Conservation (phyloP, 768 basidiomycete genomes). For the Pleurotus salmoneostramineus region DNA sequence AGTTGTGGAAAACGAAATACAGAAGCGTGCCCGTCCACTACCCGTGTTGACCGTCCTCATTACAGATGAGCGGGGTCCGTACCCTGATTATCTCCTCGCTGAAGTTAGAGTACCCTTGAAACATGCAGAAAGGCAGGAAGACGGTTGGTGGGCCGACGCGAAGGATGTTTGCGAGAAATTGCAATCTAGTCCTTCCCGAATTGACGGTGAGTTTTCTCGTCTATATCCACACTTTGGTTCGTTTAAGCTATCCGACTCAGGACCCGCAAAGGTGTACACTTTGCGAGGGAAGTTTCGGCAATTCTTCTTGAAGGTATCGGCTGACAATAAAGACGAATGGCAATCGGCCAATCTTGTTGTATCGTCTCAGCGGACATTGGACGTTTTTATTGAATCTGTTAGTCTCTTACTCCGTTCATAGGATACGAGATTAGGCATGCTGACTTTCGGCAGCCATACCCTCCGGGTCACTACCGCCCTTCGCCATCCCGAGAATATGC, state of each 20-base stretch:
- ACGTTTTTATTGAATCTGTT: conserved; percentile 58
- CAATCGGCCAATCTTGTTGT: conserved; percentile 56
- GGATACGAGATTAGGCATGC: background rate
- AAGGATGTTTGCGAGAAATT: conserved; percentile 54
- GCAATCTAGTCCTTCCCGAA: conserved; percentile 58
- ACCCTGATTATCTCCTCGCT: conserved; percentile 53
- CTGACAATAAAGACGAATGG: conserved; percentile 46
- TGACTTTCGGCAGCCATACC: conserved; percentile 1
- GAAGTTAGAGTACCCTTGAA: conserved; percentile 64
- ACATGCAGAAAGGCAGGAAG: conserved; percentile 39
- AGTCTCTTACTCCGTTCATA: conserved; percentile 15
- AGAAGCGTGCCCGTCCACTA: conserved; percentile 17
- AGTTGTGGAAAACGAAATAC: background rate
- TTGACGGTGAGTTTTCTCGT: conserved; percentile 51
- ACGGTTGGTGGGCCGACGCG: conserved; percentile 72
- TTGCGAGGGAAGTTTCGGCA: conserved; percentile 68
- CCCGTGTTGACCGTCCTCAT: conserved; percentile 69
- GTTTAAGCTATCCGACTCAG: conserved; percentile 24
- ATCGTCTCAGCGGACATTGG: conserved; percentile 48
- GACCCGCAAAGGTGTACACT: conserved; percentile 66
- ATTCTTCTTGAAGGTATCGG: conserved; percentile 58
- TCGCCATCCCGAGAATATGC: background rate
- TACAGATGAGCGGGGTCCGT: conserved; percentile 52
- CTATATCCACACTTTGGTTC: conserved; percentile 1
- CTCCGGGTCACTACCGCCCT: background rate